Percentiles rank a stretch among this genome's conserved stretches.
Evolutionary conservation across 2,329 filamentous ascomycete genomes (phyloP).

Genomic region (Raffaelea albimanens): DNA sequence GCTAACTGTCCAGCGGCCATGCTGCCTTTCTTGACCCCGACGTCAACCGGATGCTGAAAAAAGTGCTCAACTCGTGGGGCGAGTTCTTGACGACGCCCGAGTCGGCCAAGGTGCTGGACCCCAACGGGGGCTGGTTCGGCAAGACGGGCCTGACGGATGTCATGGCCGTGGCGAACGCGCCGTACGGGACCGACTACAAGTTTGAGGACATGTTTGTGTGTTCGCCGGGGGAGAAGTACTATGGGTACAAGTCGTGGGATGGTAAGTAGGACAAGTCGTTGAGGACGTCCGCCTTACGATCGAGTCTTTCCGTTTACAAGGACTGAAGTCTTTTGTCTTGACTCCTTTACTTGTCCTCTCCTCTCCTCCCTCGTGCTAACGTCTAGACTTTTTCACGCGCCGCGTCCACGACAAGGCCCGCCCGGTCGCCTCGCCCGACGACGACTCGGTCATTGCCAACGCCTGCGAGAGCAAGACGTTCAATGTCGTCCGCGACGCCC

Average conservation of each 20-base stretch:
- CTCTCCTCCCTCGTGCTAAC: background rate
- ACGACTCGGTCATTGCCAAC: slow-evolving; percentile 47
- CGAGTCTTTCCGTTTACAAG: slow-evolving; percentile 2
- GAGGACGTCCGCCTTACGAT: no score
- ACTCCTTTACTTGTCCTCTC: background rate
- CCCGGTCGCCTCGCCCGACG: slow-evolving; percentile 46
- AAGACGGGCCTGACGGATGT: slow-evolving; percentile 35
- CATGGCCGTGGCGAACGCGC: slow-evolving; percentile 40
- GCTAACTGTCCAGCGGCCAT: slow-evolving; percentile 34
- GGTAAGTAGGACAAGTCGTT: no score
- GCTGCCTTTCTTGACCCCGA: slow-evolving; percentile 46
- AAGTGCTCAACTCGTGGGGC: slow-evolving; percentile 48
- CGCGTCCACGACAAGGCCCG: slow-evolving; percentile 42
- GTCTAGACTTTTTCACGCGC: slow-evolving; percentile 51
- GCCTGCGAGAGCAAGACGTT: slow-evolving; percentile 56
- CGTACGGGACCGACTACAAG: slow-evolving; percentile 27
- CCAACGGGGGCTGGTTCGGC: slow-evolving; percentile 45
- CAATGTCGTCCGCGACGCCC: slow-evolving; percentile 38
- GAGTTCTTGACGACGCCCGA: slow-evolving; percentile 40
- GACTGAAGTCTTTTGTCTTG: background rate
- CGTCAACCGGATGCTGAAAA: slow-evolving; percentile 43
- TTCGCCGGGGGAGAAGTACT: slow-evolving; percentile 40
- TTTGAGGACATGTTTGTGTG: slow-evolving; percentile 55
- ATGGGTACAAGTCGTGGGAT: slow-evolving; percentile 61
- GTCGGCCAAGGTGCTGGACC: slow-evolving; percentile 41